phyloP scores from a whole-genome alignment of 2,329 filamentous ascomycete species.

The Neonectria ditissima region DNA sequence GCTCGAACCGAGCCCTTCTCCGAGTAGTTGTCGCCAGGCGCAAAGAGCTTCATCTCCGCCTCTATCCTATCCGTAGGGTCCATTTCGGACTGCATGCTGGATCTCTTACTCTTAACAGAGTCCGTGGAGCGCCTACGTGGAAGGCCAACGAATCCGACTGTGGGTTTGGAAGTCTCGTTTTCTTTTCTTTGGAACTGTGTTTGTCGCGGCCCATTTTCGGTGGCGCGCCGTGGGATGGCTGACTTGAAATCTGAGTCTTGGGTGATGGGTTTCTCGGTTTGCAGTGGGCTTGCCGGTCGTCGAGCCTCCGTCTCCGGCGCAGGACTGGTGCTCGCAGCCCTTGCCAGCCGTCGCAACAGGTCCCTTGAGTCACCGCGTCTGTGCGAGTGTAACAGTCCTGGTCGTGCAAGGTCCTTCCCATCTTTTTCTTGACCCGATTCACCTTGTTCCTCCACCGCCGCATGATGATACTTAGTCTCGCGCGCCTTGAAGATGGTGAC shows the following conservation, averaged over 20 bases:
- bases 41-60: slow-evolving; percentile 68
- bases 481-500: slow-evolving; percentile 54
- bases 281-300: slow-evolving; percentile 28
- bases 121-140: slow-evolving; percentile 58
- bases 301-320: slow-evolving; percentile 45
- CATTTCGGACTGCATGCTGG: slow-evolving; percentile 62
- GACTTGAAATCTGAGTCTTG: slow-evolving; percentile 31
- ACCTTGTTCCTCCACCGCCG: slow-evolving; percentile 12
- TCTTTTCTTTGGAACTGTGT: slow-evolving; percentile 38
- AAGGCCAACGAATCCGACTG: slow-evolving; percentile 61
- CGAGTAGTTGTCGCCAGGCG: slow-evolving; percentile 65
- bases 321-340: slow-evolving; percentile 60
- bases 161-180: slow-evolving; percentile 48
- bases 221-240: slow-evolving; percentile 33
- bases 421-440: slow-evolving; percentile 22
- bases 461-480: slow-evolving; percentile 30
- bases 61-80: slow-evolving; percentile 69
- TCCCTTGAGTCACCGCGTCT: slow-evolving; percentile 59
- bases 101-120: slow-evolving; percentile 61
- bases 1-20: slow-evolving; percentile 66
- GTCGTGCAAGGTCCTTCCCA: slow-evolving; percentile 32
- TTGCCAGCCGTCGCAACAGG: slow-evolving; percentile 61
- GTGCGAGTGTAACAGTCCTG: slow-evolving; percentile 36
- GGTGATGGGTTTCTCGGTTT: slow-evolving; percentile 15
- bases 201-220: slow-evolving; percentile 32